Evolutionary conservation across 2,329 filamentous ascomycete genomes (phyloP).

Genomic region (Talaromyces funiculosus): DNA sequence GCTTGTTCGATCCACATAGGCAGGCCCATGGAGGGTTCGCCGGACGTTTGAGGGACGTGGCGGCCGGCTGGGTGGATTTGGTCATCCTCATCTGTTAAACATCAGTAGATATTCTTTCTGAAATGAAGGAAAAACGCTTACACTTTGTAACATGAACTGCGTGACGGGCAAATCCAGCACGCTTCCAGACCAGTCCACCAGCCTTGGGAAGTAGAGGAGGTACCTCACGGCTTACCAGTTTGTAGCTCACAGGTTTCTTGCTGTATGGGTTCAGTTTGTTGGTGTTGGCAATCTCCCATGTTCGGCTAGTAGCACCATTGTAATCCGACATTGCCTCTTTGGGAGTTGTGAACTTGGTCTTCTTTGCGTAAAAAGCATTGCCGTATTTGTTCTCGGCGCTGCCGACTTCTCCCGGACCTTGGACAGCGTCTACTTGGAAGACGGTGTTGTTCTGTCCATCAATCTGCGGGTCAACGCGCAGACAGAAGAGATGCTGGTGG

Average conservation of each 20-base stretch:
- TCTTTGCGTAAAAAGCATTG: slow-evolving; percentile 82
- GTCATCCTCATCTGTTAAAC: slow-evolving; percentile 62
- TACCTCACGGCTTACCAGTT: slow-evolving; percentile 82
- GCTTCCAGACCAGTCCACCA: slow-evolving; percentile 78
- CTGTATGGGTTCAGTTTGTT: slow-evolving; percentile 79
- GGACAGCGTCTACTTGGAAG: slow-evolving; percentile 72
- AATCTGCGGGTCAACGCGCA: slow-evolving; percentile 80
- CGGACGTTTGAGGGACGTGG: slow-evolving; percentile 82
- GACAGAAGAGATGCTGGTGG: slow-evolving; percentile 90
- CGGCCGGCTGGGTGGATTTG: slow-evolving; percentile 80
- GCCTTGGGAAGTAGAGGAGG: slow-evolving; percentile 73
- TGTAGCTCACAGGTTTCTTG: slow-evolving; percentile 79
- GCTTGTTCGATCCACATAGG: slow-evolving; percentile 65
- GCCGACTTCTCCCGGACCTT: slow-evolving; percentile 67
- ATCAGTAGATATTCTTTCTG: slow-evolving; percentile 8
- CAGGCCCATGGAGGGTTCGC: slow-evolving; percentile 67
- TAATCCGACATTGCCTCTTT: slow-evolving; percentile 70
- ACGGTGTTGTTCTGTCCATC: slow-evolving; percentile 81
- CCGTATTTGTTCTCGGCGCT: slow-evolving; percentile 80
- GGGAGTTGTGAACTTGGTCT: slow-evolving; percentile 70
- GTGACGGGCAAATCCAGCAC: slow-evolving; percentile 80
- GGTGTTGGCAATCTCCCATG: slow-evolving; percentile 87
- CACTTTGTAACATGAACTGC: slow-evolving; percentile 85
- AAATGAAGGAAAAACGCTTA: slow-evolving; percentile 44
- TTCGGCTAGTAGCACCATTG: slow-evolving; percentile 68